phyloP scores from a whole-genome alignment of 495 filamentous ascomycete genomes.

The Trichoderma erinaceum region DNA sequence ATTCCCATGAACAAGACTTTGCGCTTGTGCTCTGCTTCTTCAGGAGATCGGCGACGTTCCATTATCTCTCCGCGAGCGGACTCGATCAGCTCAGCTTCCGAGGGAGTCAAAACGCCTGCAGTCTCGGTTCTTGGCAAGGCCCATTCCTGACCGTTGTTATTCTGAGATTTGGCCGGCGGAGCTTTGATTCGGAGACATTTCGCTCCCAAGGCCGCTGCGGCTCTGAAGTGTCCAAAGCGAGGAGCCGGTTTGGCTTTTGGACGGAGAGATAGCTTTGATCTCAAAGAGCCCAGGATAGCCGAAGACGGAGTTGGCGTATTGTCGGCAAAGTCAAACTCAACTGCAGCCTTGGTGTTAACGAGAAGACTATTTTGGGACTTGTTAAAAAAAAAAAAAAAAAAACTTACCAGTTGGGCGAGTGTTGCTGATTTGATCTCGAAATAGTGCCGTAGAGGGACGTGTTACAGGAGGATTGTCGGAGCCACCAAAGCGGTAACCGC shows the following conservation, averaged over 20 bases:
- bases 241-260: too few species aligned
- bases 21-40: neutral
- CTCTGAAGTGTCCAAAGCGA: neutral
- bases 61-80: conserved; percentile 7
- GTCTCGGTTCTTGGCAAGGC: neutral
- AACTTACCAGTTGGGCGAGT: neutral
- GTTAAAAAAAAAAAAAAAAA: too few species aligned
- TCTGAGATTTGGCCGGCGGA: neutral
- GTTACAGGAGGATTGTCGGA: neutral
- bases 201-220: conserved; percentile 1
- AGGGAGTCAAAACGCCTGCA: neutral
- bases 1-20: conserved; percentile 5
- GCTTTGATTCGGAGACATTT: conserved; percentile 10
- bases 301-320: neutral
- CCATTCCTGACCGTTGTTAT: neutral
- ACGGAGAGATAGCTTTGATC: neutral
- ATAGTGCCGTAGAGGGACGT: neutral
- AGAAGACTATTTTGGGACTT: neutral
- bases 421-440: neutral
- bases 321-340: neutral
- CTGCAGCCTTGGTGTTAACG: neutral
- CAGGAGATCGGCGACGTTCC: conserved; percentile 10
- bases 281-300: neutral
- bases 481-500: neutral
- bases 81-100: neutral